Evolutionary conservation across 2,329 filamentous ascomycete species (phyloP), one percentile per base, ranked within the genome.

Genomic region (Fusarium tupiense): DNA sequence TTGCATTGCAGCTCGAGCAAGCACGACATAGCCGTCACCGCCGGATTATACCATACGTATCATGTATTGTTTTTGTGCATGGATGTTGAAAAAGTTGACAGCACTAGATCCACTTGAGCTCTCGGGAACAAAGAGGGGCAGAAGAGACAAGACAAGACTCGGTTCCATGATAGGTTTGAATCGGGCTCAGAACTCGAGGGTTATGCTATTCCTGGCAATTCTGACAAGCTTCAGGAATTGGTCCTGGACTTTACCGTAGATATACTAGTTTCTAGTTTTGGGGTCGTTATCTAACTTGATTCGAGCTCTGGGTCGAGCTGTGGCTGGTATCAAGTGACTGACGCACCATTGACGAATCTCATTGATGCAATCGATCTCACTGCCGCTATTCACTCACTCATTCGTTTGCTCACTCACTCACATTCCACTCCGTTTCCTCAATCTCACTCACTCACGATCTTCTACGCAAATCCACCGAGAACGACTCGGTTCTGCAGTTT

Each of bases 261-360:
- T 22, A 70, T 61, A 61, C 69, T 75, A 73, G 72, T 59, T 29
- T 49, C 26, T 49, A 17, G 20, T 22, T 22, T 47, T 62, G n/a
- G n/a, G 52, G 24, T 38, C 22, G 17, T 29, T n/a, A 53, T 53
- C 58, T 58, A 38, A 43, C 59, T 61, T 43, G 59, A 59, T 56
- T 44, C 31, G 22, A 57, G 38, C 14, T n/a, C 40, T 43, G 59
- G 59, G 47, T 26, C 9, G 46, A 52, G 26, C 38, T 66, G 71
- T 73, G 69, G 69, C 68, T 72, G 62, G 52, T 47, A 72, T 75
- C 72, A 75, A 75, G 75, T 78, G 76, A 78, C 75, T 78, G 76
- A 78, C 73, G 75, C 71, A 66, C 68, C 62, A 58, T 77, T 72
- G 76, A 76, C 71, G 64, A 67, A 64, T 49, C 52, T 61, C 52